These are phyloP conservation scores for Patellaria atrata DNA, from an alignment of 495 filamentous ascomycete genomes.

Conservation along the genomic window DNA sequence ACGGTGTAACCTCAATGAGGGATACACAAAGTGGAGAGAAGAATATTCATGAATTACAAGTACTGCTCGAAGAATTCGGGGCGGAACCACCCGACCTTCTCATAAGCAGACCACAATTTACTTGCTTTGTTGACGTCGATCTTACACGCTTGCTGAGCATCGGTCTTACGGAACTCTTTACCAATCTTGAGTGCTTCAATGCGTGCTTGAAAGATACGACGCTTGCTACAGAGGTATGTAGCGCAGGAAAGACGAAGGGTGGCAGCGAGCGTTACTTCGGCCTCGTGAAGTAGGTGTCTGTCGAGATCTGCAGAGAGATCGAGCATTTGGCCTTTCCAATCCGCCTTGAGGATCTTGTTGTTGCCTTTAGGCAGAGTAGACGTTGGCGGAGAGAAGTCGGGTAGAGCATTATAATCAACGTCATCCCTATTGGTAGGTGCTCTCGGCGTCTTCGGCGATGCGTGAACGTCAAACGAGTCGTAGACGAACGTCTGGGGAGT, in stretches of 20 bases:
- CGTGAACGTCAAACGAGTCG: constrained; percentile 18
- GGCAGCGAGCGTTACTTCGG: constrained; percentile 65
- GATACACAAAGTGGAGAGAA: neutral
- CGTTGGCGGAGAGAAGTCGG: constrained; percentile 63
- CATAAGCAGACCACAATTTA: constrained; percentile 84
- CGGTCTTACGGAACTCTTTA: constrained; percentile 95
- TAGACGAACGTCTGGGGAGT: constrained; percentile 14
- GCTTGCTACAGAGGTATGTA: constrained; percentile 89
- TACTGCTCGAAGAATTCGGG: constrained; percentile 42
- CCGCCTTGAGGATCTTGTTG: constrained; percentile 59
- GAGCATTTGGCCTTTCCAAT: constrained; percentile 73
- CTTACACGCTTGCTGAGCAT: constrained; percentile 91
- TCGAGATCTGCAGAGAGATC: constrained; percentile 72
- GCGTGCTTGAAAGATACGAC: constrained; percentile 74
- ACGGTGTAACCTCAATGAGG: neutral
- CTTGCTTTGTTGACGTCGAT: constrained; percentile 99
- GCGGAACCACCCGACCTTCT: constrained; percentile 80
- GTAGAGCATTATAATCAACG: constrained; percentile 66
- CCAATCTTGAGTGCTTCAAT: constrained; percentile 50
- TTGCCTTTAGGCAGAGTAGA: constrained; percentile 45
- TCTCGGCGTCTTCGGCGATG: constrained; percentile 21
- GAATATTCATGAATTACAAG: constrained; percentile 28
- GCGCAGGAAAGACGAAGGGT: constrained; percentile 75
- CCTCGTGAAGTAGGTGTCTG: constrained; percentile 57
- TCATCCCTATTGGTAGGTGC: constrained; percentile 56